Base-by-base conservation (phyloP, 1,139 yeast genomes). In the Debaryomycetaceae sp. region DNA sequence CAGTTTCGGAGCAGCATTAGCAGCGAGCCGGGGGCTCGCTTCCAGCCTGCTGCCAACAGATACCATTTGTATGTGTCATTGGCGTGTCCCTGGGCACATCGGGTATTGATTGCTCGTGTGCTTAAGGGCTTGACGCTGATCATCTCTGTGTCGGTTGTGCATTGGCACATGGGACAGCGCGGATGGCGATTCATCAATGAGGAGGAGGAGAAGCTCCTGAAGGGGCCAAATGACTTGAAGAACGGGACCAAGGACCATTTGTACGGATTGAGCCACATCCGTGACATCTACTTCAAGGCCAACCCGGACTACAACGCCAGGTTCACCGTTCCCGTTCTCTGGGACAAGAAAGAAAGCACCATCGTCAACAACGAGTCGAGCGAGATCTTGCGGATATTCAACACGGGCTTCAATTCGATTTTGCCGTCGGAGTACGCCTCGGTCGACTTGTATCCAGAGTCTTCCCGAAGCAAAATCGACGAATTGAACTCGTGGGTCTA, bases 81-180 rank as follows among this genome's bases (percentile, higher is more conserved):
- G 43, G 97, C 97, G 1, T 91, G 98, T 66, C 98, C 98, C 4
- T 91, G 97, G 89, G 98, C 98, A 1, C 96, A 89, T 60, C 78
- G 98, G 50, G 81, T 95, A 0, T 71, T 91, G 53, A 84, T 90
- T 47, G 76, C 85, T 6, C 71, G 97, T 43, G 66, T 76, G n/a
- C 73, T 91, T 53, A 90, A 90, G 68, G 97, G 97, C 2, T 73
- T 93, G 52, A 68, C 78, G 6, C 75, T 77, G 20, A 59, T 78
- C 34, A 80, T 84, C 48, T 79, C 82, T 2, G 78, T 87, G 30
- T 81, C 91, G 9, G 87, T 88, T 42, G 97, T 90, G 14, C 95
- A 88, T 62, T 90, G 96, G 91, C 83, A 81, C 56, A 76, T 90
- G 85, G 96, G 85, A 56, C 76, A 64, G 36, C 73, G 85, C 50